These are phyloP conservation scores for Hypoxylon sp. DNA, from an alignment of 2,329 filamentous ascomycete species.

Conservation along the genomic window DNA sequence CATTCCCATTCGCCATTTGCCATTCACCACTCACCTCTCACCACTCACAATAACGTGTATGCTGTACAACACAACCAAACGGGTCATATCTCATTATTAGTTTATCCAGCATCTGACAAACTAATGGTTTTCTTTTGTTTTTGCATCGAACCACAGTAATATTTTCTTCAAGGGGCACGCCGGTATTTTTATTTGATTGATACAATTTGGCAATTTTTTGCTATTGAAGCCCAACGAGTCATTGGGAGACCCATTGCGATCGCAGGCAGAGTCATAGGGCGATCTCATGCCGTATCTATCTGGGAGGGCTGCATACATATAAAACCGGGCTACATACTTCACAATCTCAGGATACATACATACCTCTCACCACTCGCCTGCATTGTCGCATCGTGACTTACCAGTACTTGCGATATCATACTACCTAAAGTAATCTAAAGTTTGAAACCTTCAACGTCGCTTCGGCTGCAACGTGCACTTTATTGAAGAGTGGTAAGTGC, in stretches of 20 bases:
- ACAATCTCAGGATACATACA: neutral
- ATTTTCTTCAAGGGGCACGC: conserved; percentile 13
- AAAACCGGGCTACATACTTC: conserved; percentile 4
- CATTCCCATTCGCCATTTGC: neutral
- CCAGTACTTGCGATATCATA: conserved; percentile 5
- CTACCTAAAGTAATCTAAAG: conserved; percentile 14
- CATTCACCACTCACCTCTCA: conserved; percentile 8
- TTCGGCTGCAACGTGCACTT: conserved; percentile 22
- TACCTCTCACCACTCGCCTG: neutral
- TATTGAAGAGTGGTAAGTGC: conserved; percentile 32
- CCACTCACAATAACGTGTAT: conserved; percentile 15
- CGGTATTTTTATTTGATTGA: conserved; percentile 20
- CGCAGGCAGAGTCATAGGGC: conserved; percentile 7
- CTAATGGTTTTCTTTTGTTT: conserved; percentile 23
- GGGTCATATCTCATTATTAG: conserved; percentile 39
- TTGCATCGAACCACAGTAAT: conserved; percentile 24
- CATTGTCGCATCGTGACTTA: conserved; percentile 26
- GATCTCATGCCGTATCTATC: neutral
- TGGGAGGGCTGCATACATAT: neutral
- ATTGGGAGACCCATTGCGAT: conserved; percentile 33
- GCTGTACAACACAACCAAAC: conserved; percentile 37
- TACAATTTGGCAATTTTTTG: conserved; percentile 16
- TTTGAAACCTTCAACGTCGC: conserved; percentile 16
- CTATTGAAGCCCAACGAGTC: conserved; percentile 43
- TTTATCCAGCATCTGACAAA: conserved; percentile 30